A percentile compares a stretch with the other conserved stretches of the same genome.
phyloP scores from a whole-genome alignment of 129 eudicot species.

The Solidago caesia region DNA sequence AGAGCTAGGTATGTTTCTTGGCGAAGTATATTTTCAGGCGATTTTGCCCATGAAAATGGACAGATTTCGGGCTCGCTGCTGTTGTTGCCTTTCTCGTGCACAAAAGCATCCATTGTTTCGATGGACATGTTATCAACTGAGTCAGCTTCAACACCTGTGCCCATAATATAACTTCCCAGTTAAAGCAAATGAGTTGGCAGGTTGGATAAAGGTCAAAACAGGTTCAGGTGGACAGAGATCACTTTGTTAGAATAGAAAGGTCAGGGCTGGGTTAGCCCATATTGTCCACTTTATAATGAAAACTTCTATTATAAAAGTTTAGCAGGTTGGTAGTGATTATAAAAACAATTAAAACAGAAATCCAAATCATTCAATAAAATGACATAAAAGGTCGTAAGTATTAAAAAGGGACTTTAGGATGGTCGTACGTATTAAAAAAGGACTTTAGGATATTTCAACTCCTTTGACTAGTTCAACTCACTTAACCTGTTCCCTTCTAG shows the following conservation, averaged over 20 bases:
- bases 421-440: too few species aligned
- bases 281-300: background rate
- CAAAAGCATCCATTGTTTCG: conserved; percentile 37
- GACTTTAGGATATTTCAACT: too few species aligned
- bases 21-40: conserved; percentile 74
- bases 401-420: too few species aligned
- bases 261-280: background rate
- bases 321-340: background rate
- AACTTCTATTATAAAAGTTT: too few species aligned
- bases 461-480: background rate
- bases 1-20: conserved; percentile 79
- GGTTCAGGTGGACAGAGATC: background rate
- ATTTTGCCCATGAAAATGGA: conserved; percentile 88
- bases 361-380: background rate
- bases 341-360: background rate
- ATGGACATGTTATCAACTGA: conserved; percentile 30
- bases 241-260: too few species aligned
- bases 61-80: conserved; percentile 51
- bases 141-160: conserved; percentile 44
- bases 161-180: background rate
- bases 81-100: conserved; percentile 20
- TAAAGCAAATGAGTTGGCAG: background rate
- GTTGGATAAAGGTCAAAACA: background rate
- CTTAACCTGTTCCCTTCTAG: background rate
- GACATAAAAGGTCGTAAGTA: background rate